These are phyloP conservation scores for Malassezia japonica DNA, from an alignment of 1,284 basidiomycete species.

Conservation along the genomic window DNA sequence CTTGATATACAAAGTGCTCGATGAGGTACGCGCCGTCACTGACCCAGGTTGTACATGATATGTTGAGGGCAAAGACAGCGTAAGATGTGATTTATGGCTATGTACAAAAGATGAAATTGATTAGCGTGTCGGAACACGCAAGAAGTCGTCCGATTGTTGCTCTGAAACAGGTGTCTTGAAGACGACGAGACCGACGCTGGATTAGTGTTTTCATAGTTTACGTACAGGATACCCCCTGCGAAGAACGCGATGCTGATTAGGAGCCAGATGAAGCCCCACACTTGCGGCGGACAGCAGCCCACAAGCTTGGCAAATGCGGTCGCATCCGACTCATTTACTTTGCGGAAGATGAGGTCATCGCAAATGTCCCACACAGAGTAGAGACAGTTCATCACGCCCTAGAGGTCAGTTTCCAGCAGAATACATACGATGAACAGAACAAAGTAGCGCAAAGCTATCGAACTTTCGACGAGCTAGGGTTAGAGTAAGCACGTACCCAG, in stretches of 20 bases:
- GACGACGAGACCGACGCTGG: constrained; percentile 27
- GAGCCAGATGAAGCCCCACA: constrained; percentile 68
- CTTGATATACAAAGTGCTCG: no score
- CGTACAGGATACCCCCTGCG: constrained; percentile 64
- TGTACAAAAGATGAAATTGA: constrained; percentile 1
- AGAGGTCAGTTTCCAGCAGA: neutral
- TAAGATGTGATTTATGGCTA: constrained; percentile 16
- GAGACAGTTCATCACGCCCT: constrained; percentile 42
- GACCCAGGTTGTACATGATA: no score
- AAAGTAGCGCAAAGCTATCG: constrained; percentile 52
- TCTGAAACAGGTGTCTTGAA: constrained; percentile 36
- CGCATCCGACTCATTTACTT: constrained; percentile 79
- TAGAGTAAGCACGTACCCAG: constrained; percentile 11
- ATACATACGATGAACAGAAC: constrained; percentile 80
- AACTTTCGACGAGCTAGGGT: constrained; percentile 23
- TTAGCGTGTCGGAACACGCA: constrained; percentile 17
- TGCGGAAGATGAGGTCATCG: constrained; percentile 67
- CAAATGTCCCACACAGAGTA: constrained; percentile 40
- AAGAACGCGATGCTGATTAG: constrained; percentile 73
- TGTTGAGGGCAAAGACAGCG: no score
- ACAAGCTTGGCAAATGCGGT: constrained; percentile 77
- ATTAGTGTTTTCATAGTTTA: constrained; percentile 13
- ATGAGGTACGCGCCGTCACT: no score
- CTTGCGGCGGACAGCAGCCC: constrained; percentile 54
- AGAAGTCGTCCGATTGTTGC: constrained; percentile 30